These are phyloP conservation scores for Tolypocladium guangdongense DNA, from an alignment of 2,329 filamentous ascomycete species.

Conservation along the genomic window DNA sequence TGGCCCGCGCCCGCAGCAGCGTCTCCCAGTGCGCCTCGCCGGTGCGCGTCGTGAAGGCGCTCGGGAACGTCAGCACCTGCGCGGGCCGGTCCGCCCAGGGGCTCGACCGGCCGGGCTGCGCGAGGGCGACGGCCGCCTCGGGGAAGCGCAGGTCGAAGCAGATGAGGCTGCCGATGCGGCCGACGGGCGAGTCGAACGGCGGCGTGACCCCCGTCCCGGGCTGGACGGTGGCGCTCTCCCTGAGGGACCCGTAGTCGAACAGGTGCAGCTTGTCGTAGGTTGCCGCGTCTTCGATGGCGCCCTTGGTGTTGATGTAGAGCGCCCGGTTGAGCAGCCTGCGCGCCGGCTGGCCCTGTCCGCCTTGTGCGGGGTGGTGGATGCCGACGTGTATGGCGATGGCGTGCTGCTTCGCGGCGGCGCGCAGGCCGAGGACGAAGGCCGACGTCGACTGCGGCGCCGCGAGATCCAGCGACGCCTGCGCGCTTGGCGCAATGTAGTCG, in stretches of 20 bases:
- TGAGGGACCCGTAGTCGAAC: conserved; percentile 57
- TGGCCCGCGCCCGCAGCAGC: conserved; percentile 67
- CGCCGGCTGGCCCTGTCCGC: conserved; percentile 6
- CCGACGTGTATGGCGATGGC: conserved; percentile 72
- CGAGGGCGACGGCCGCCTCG: conserved; percentile 59
- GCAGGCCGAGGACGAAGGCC: conserved; percentile 67
- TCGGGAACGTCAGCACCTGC: conserved; percentile 75
- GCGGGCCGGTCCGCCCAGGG: conserved; percentile 33
- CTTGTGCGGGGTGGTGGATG: conserved; percentile 59
- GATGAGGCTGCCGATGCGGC: conserved; percentile 68
- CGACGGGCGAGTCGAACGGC: conserved; percentile 64
- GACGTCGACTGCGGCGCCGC: conserved; percentile 55
- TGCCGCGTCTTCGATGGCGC: conserved; percentile 27
- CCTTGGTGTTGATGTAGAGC: conserved; percentile 37
- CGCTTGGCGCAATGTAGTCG: conserved; percentile 70
- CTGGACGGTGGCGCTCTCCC: conserved; percentile 51
- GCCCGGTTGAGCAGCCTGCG: conserved; percentile 37
- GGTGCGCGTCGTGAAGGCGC: conserved; percentile 80
- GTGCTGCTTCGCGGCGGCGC: conserved; percentile 51
- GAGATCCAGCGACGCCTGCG: conserved; percentile 58
- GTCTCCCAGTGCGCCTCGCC: conserved; percentile 79
- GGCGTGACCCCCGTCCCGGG: conserved; percentile 50
- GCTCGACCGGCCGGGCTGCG: conserved; percentile 25
- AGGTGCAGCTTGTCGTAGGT: conserved; percentile 83
- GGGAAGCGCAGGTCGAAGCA: conserved; percentile 88